phyloP scores from a whole-genome alignment of 179 eudicot genomes.

The Carnegiea gigantea region DNA sequence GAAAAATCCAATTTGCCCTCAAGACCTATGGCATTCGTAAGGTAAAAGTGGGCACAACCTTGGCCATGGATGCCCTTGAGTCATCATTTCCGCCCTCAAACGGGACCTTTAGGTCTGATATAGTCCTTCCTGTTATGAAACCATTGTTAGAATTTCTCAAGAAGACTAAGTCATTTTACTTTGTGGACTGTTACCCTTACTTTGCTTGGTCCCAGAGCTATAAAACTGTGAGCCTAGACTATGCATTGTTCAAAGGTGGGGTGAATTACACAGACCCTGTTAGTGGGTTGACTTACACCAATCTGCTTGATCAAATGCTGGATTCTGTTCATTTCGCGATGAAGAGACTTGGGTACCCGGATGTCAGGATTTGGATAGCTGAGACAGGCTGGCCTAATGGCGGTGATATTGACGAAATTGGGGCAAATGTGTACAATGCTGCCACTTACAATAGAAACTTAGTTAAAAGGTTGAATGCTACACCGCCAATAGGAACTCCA shows the following conservation, averaged over 20 bases:
- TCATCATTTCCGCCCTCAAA: slow-evolving; percentile 63
- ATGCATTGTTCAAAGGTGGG: slow-evolving; percentile 52
- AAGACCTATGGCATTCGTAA: slow-evolving; percentile 29
- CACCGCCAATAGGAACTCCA: slow-evolving; percentile 71
- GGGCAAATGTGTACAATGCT: slow-evolving; percentile 70
- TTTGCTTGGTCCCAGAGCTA: slow-evolving; percentile 59
- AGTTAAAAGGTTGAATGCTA: slow-evolving; percentile 50
- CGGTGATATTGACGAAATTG: slow-evolving; percentile 74
- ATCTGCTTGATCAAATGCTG: slow-evolving; percentile 79
- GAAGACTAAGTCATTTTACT: slow-evolving; percentile 71
- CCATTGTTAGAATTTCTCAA: slow-evolving; percentile 59
- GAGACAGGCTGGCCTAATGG: slow-evolving; percentile 95
- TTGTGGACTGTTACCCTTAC: slow-evolving; percentile 66
- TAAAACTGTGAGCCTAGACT: slow-evolving; percentile 49
- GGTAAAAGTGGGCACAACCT: slow-evolving; percentile 72
- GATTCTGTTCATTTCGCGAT: slow-evolving; percentile 68
- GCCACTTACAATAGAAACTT: slow-evolving; percentile 80
- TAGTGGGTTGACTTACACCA: slow-evolving; percentile 52
- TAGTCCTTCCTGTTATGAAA: slow-evolving; percentile 43
- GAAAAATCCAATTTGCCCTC: slow-evolving; percentile 45
- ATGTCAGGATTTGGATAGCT: slow-evolving; percentile 56
- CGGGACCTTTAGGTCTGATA: slow-evolving; percentile 55
- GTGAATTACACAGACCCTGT: slow-evolving; percentile 55
- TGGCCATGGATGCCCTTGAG: slow-evolving; percentile 63
- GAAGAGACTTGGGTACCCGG: slow-evolving; percentile 57